Evolutionary conservation across 768 basidiomycete genomes (phyloP).

Genomic region (Trametopsis cervina): DNA sequence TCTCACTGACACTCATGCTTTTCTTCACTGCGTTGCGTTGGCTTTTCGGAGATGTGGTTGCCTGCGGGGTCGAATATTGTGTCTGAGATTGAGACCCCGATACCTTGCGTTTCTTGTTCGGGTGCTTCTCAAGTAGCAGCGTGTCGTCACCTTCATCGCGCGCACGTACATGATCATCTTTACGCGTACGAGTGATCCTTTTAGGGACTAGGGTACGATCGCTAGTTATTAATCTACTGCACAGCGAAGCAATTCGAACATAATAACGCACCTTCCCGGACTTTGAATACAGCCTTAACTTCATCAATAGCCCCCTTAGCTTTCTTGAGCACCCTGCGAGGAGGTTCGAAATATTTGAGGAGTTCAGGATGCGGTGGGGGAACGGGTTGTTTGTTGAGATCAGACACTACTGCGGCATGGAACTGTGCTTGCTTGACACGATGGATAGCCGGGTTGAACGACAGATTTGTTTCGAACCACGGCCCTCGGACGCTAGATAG

Average conservation of each 20-base stretch:
- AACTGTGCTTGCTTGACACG: conserved; percentile 91
- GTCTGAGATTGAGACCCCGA: conserved; percentile 17
- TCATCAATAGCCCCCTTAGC: conserved; percentile 49
- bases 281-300: conserved; percentile 61
- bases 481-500: conserved; percentile 43
- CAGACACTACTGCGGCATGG: conserved; percentile 73
- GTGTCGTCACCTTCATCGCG: conserved; percentile 53
- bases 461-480: conserved; percentile 74
- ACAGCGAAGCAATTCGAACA: background rate
- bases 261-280: conserved; percentile 57
- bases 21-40: conserved; percentile 13
- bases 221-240: too few species aligned
- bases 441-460: conserved; percentile 88
- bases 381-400: conserved; percentile 68
- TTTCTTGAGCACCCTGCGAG: conserved; percentile 56
- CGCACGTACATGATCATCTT: conserved; percentile 57
- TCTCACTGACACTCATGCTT: conserved; percentile 27
- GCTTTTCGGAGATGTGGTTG: conserved; percentile 17
- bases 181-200: conserved; percentile 45
- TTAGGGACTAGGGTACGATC: conserved; percentile 53
- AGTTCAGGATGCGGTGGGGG: conserved; percentile 84
- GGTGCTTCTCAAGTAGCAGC: conserved; percentile 48
- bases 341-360: conserved; percentile 78
- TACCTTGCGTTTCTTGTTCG: conserved; percentile 12
- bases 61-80: conserved; percentile 17